Evolutionary conservation across 352 stramenopile species (phyloP).

Genomic region (Globisporangium megalacanthum): DNA sequence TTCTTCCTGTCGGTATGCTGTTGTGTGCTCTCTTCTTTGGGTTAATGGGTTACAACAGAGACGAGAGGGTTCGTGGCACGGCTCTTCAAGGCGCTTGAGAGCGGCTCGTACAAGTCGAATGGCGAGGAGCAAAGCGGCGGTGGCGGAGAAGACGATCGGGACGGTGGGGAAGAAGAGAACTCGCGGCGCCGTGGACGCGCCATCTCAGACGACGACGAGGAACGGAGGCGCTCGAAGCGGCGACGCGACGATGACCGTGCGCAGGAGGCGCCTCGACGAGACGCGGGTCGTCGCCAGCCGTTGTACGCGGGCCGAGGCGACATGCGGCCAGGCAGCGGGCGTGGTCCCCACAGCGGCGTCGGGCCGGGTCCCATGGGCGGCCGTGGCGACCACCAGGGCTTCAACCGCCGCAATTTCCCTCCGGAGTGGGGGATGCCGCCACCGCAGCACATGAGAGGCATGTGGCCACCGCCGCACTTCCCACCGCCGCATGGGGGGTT

Average conservation of each 20-base stretch:
- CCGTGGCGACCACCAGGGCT: constrained; percentile 20
- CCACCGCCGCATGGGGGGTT: constrained; percentile 38
- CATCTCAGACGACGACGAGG: constrained; percentile 49
- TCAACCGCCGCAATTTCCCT: constrained; percentile 42
- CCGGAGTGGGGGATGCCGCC: constrained; percentile 65
- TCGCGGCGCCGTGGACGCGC: constrained; percentile 29
- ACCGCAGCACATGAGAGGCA: constrained; percentile 35
- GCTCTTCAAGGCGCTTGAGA: constrained; percentile 62
- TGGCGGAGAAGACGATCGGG: neutral
- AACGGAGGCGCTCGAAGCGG: constrained; percentile 51
- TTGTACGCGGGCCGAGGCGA: constrained; percentile 19
- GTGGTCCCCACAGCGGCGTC: neutral
- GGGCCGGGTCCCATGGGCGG: constrained; percentile 7
- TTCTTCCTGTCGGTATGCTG: neutral
- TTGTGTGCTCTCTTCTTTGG: constrained; percentile 1
- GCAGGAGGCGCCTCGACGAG: constrained; percentile 17
- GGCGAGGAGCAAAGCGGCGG: constrained; percentile 21
- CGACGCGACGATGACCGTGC: constrained; percentile 48
- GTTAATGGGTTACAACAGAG: constrained; percentile 24
- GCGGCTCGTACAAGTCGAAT: constrained; percentile 44
- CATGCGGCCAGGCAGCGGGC: constrained; percentile 22
- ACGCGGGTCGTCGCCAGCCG: constrained; percentile 14
- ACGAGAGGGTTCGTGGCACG: constrained; percentile 65
- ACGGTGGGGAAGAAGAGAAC: constrained; percentile 18
- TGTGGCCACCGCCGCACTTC: constrained; percentile 51